Base-by-base conservation (phyloP, 2,329 filamentous ascomycete species). In the Claviceps paspali region DNA sequence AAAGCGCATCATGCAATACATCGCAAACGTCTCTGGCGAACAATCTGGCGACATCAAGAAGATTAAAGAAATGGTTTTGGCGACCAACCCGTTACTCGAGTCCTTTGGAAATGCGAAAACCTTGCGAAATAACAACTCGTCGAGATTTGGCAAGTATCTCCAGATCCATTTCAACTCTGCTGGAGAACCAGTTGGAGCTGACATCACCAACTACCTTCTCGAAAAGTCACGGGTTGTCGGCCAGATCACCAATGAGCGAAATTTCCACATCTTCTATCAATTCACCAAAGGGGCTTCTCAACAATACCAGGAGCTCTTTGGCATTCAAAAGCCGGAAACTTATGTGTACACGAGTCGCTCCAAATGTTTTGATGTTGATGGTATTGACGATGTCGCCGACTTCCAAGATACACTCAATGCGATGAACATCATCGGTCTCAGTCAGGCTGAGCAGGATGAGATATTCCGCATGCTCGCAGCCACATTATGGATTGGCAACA, bases 251-350 rank as follows among this genome's bases (percentile, higher is more conserved):
- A 93, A 95, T 57, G 91, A 98, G 69, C 77, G 91, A 49, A 96
- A 94, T 62, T 98, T 98, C 60, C 91, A 98, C 62, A 96, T 98
- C 52, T 98, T 98, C 59, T 98, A 98, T 62, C 91, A 98, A 59
- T 95, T 96, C 59, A 84, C 91, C 33, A 98, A 96, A 62, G 86
- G 83, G 4, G 88, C 88, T 8, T 82, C 86, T n/a, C 70, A 80
- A 47, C 75, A 80, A 41, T 92, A 96, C 60, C 72, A 85, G 55
- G 77, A 91, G 51, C 77, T 68, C n/a, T 95, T 84, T 53, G 91
- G 91, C 35, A 68, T 98, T 15, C 88, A 96, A 56, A 80, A 81
- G 49, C 91, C 91, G 18, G 82, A 93, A 52, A 84, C 86, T 24
- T 98, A 98, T 58, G 64, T 83, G 18, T 98, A 98, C 57, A 94